A percentile compares a stretch with the other conserved stretches of the same genome.
These are phyloP conservation scores for Fomitopsis palustris DNA, from an alignment of 1,284 basidiomycete species.

Conservation along the genomic window DNA sequence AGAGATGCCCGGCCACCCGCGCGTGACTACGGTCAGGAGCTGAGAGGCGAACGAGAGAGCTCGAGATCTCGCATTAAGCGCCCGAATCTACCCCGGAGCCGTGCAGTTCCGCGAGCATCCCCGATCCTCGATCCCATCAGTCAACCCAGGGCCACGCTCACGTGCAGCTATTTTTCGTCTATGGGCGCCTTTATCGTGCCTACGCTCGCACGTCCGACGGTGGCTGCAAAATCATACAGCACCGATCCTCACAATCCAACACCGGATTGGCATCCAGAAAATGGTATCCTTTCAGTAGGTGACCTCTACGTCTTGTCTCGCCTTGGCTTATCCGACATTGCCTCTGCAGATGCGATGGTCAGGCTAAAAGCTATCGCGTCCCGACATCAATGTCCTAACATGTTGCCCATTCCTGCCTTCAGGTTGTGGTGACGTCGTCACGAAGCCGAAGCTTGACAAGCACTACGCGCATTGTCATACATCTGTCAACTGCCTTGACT, in stretches of 20 bases:
- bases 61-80: background rate
- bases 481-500: slow-evolving; percentile 87
- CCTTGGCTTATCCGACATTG: background rate
- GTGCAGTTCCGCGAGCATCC: background rate
- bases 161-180: background rate
- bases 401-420: slow-evolving; percentile 12
- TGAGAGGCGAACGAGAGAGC: background rate
- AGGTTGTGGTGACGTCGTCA: slow-evolving; percentile 83
- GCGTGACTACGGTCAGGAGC: background rate
- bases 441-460: slow-evolving; percentile 86
- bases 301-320: background rate
- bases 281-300: slow-evolving; percentile 62
- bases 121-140: background rate
- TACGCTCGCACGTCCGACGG: background rate
- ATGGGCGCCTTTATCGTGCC: background rate
- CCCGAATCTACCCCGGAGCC: background rate
- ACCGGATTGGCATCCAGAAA: background rate
- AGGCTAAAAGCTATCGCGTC: slow-evolving; percentile 5
- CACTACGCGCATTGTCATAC: slow-evolving; percentile 59
- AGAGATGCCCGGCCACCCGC: background rate
- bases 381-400: background rate
- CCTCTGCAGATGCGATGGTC: slow-evolving; percentile 44
- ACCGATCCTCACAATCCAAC: background rate
- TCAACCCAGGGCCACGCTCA: background rate
- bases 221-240: background rate